Base-by-base conservation (phyloP, 2,329 filamentous ascomycete genomes). In the Grosmannia huntii region DNA sequence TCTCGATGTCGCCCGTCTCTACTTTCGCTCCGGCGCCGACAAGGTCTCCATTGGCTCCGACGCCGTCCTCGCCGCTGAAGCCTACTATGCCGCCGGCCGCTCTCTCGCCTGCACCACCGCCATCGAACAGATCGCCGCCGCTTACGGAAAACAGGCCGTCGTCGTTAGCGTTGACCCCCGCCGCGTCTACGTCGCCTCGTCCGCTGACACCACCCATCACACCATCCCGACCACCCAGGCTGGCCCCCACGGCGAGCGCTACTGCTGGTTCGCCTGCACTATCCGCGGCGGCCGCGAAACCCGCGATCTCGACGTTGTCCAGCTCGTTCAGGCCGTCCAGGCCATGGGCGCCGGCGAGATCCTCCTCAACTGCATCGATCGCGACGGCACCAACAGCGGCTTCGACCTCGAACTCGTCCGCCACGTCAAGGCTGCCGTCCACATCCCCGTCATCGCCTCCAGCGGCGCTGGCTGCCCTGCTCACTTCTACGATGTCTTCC, bases 41-140 rank as follows among this genome's bases (percentile, higher is more conserved):
- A 99, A 99, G 74, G 91, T 99, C 58, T 95, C 89, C 55, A 96
- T 99, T 67, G 94, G 94, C 11, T 95, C 88, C 9, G 94, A 99
- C 70, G 94, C 94, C 58, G 95, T 99, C 28, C 80, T 85, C 51
- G 94, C 94, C 36, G 94, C 94, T 0, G 91, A 97, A 71, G 87
- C 92, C 66, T 99, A 95, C 76, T 89, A 91, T 71, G 78, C 81
- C 11, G 76, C 78, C 12, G 86, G 86, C 28, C 77, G 80, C 64
- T 83, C 79, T 58, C 76, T 95, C 41, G 83, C 80, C 23, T 91
- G 92, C 46, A 86, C 80, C 66, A 96, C 92, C 0, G 90, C 94
- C 58, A 96, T 99, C 67, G 95, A 99, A 76, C 88, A 90, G 63
- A 99, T 99, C 70, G 94, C 89, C 49, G 76, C 83, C 54, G 92